Base-by-base conservation (phyloP, 768 basidiomycete genomes). In the Lentinula detonsa region DNA sequence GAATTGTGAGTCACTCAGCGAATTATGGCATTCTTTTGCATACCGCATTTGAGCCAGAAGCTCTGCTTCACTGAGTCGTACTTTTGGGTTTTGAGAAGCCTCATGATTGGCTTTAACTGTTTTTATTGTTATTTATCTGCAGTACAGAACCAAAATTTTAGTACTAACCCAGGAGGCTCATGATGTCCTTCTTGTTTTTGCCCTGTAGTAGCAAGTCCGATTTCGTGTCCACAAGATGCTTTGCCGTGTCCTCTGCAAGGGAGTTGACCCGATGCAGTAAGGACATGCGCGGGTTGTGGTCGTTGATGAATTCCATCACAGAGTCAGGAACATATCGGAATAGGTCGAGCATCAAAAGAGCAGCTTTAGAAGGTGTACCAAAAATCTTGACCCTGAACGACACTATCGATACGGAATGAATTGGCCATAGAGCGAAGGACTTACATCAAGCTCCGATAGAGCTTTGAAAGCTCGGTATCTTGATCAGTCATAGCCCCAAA, bases 401-500 rank as follows among this genome's bases (percentile, higher is more conserved):
- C 43, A 6, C 6, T 18, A 11, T 21, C 4, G 1, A 40, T 23
- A 8, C 8, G 18, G 6, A 10, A 37, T 5, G 40, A 43, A 42
- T 8, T 7, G 5, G 23, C 23, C 7, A 28, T 13, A 56, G 40
- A 31, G 52, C 40, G 39, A 35, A 37, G 51, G 40, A 65, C 74
- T 33, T 63, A 79, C 78, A 76, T 67, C 34, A 79, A 55, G 48
- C 71, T 75, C 28, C 66, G 62, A 60, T 74, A 80, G 1, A 72
- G 74, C 13, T 70, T 67, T 23, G 71, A 73, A 18, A 81, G 71
- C 40, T 69, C 67, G 59, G 76, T 77, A 21, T 74, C 67, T 13
- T 64, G 68, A 56, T 76, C 66, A 15, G 78, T 74, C 62, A 77
- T 64, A 2, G 73, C 72, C 11, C 73, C 74, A 42, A 83, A 82